Conservation (phyloP, 768 basidiomycete species). For the Tulasnella sp. region DNA sequence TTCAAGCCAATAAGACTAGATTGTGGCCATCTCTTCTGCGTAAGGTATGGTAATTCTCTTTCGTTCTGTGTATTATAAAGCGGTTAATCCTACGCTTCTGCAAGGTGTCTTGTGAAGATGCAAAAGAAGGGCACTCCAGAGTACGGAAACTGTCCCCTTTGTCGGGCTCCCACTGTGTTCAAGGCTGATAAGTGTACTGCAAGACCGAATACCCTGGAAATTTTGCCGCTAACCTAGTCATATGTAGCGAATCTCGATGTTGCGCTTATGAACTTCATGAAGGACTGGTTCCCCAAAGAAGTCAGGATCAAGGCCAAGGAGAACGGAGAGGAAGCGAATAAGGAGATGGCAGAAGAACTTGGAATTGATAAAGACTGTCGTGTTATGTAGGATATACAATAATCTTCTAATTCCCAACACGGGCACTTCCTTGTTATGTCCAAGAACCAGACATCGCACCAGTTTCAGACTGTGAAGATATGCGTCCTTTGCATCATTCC, state of each 20-base stretch:
- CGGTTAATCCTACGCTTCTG: neutral
- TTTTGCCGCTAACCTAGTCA: neutral
- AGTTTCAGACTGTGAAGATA: neutral
- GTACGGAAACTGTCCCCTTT: slow-evolving; percentile 70
- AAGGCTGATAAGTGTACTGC: slow-evolving; percentile 69
- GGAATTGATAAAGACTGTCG: slow-evolving; percentile 42
- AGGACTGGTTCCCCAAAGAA: slow-evolving; percentile 88
- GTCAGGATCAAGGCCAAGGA: slow-evolving; percentile 65
- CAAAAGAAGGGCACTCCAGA: slow-evolving; percentile 62
- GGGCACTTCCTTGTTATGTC: neutral
- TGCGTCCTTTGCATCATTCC: neutral
- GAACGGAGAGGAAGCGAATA: slow-evolving; percentile 68
- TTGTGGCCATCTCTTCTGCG: slow-evolving; percentile 59
- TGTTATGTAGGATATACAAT: slow-evolving; percentile 13
- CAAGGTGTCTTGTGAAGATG: slow-evolving; percentile 73
- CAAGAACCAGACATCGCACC: neutral
- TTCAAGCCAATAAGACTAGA: slow-evolving; percentile 84
- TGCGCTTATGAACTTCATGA: slow-evolving; percentile 79
- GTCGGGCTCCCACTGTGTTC: slow-evolving; percentile 71
- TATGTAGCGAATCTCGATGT: slow-evolving; percentile 70
- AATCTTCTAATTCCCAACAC: neutral
- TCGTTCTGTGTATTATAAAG: neutral
- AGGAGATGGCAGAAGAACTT: slow-evolving; percentile 64
- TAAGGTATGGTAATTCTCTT: slow-evolving; percentile 36
- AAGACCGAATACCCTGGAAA: neutral